Evolutionary conservation across 2,329 filamentous ascomycete species (phyloP), one percentile per base, ranked within the genome.

Genomic region (Dendrostoma leiphaemia): DNA sequence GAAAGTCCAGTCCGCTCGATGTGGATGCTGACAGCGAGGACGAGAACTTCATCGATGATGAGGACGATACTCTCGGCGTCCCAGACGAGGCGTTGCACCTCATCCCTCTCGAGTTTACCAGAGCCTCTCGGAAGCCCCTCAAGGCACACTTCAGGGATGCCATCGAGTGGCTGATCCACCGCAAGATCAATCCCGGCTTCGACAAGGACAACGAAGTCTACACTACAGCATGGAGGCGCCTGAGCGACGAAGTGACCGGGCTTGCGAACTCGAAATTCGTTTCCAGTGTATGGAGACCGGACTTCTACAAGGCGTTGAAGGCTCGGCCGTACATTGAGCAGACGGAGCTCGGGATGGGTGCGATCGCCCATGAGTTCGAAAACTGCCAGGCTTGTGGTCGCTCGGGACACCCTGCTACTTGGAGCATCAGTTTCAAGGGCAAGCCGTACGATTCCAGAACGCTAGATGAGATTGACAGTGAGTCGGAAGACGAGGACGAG

Each of bases 151-250:
- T 93, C 72, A 82, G 81, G 45, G 84, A 86, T 62, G 86, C 83
- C 0, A 76, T 93, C 2, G 88, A 91, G 65, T 93, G 89, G 89
- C 86, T 92, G 71, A 85, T 93, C 2, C 88, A 91, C 63, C 89
- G 88, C 65, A 86, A 87, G 61, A 77, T 94, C 48, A 87, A 91
- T 60, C 89, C 88, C 0, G 82, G 76, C 0, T 92, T 91, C 62
- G 72, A 80, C 10, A 65, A 79, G 17, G 71, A 80, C 5, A 82
- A 89, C 56, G 75, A 81, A 7, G 72, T 91, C 12, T 94, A 91
- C 67, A 63, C 71, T 12, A 75, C 88, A 24, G 84, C 88, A 0
- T 91, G 91, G 74, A 72, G 73, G 46, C 90, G 90, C 63, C 74
- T 93, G 0, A 81, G 90, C 59, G 83, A 89, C 60, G 87, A 91